Percentiles rank a stretch among this genome's conserved stretches.
Conservation (phyloP, 2,329 filamentous ascomycete genomes). For the Colletotrichum horii region DNA sequence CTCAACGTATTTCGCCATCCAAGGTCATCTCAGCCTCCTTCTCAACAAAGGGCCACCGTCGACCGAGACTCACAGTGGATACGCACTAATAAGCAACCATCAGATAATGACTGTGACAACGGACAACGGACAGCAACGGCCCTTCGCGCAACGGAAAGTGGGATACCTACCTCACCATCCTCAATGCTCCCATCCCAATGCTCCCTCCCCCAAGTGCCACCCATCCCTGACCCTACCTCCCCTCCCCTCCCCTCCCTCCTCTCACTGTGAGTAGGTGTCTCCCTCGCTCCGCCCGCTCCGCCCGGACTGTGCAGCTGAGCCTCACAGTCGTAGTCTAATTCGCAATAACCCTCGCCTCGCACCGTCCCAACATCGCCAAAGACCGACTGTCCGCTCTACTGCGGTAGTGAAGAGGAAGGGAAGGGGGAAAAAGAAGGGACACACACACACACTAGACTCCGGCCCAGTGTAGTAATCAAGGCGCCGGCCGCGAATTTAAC, state of each 20-base stretch:
- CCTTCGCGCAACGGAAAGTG: not conserved
- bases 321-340: not conserved
- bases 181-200: not conserved
- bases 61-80: not conserved
- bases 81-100: not conserved
- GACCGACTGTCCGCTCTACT: not conserved
- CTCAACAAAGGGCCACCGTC: not conserved
- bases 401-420: not conserved
- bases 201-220: not conserved
- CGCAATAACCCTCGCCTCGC: not conserved
- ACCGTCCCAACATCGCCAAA: not conserved
- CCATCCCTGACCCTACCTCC: not conserved
- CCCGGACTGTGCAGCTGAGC: slow-evolving; percentile 9
- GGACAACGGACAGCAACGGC: not conserved
- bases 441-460: not conserved
- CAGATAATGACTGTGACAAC: not conserved
- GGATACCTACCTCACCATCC: not conserved
- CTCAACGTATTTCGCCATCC: not conserved
- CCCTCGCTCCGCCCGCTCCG: slow-evolving; percentile 4
- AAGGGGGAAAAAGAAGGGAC: not conserved
- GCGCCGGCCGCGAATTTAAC: not conserved
- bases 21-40: not conserved
- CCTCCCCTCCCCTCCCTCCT: not conserved
- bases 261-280: not conserved
- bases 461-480: not conserved